Evolutionary conservation across 306 rosid genomes (phyloP).

Genomic region (Lupinus albus): DNA sequence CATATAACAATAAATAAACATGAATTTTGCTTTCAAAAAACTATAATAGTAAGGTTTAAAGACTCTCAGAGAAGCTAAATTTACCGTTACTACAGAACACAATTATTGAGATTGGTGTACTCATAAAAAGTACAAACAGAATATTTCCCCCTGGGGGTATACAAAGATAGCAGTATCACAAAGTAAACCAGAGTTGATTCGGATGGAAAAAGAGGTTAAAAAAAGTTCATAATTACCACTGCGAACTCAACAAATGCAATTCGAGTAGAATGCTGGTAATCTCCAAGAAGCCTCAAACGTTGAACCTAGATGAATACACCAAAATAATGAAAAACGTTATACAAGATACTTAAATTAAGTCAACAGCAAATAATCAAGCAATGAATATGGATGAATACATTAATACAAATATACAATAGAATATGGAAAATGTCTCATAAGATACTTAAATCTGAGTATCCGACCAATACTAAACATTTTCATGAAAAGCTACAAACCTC

Average conservation of each 20-base stretch:
- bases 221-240: conserved; percentile 56
- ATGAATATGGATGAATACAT: conserved; percentile 52
- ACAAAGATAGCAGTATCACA: conserved; percentile 24
- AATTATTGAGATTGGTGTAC: background rate
- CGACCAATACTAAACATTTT: conserved; percentile 26
- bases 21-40: background rate
- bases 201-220: conserved; percentile 7
- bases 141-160: background rate
- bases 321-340: conserved; percentile 33
- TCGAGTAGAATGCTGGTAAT: conserved; percentile 94
- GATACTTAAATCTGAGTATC: conserved; percentile 33
- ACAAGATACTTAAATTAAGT: conserved; percentile 28
- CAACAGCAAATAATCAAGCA: conserved; percentile 49
- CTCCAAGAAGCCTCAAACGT: conserved; percentile 96
- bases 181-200: too few species aligned
- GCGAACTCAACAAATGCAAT: conserved; percentile 92
- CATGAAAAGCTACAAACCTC: conserved; percentile 65
- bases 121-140: conserved; percentile 13
- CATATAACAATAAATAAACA: conserved; percentile 21
- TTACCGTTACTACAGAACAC: background rate
- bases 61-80: conserved; percentile 21
- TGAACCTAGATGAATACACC: conserved; percentile 63
- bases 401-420: background rate
- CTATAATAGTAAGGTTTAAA: conserved; percentile 15
- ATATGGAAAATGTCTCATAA: conserved; percentile 23